These are phyloP conservation scores for Wilhelminamyces savonicus DNA, from an alignment of 805 yeast species.

Conservation along the genomic window DNA sequence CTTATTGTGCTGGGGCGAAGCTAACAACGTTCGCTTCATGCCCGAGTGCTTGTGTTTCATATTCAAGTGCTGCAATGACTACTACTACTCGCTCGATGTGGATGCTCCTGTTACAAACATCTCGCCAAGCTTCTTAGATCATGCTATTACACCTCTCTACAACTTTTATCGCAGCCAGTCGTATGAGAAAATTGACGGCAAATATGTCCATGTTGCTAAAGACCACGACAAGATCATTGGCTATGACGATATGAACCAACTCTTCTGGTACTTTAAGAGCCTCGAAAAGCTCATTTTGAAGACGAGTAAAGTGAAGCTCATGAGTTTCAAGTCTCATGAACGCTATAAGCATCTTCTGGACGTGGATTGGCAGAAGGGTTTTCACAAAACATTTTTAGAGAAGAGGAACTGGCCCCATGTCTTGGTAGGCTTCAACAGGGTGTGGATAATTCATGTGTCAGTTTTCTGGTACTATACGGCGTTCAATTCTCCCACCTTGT, in stretches of 20 bases:
- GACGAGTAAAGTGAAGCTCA: slow-evolving; percentile 38
- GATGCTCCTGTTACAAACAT: slow-evolving; percentile 21
- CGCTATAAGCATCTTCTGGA: slow-evolving; percentile 50
- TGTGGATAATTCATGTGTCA: slow-evolving; percentile 72
- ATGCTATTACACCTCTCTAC: slow-evolving; percentile 70
- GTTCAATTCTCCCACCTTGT: slow-evolving; percentile 62
- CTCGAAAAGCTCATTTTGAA: slow-evolving; percentile 48
- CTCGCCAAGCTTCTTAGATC: slow-evolving; percentile 49
- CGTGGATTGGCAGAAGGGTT: slow-evolving; percentile 61
- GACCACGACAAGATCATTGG: slow-evolving; percentile 73
- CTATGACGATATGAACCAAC: slow-evolving; percentile 84
- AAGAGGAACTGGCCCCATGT: slow-evolving; percentile 73
- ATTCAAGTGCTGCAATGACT: slow-evolving; percentile 73
- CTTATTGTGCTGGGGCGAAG: slow-evolving; percentile 84
- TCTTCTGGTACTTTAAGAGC: slow-evolving; percentile 78
- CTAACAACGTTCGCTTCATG: slow-evolving; percentile 78
- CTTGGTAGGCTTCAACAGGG: slow-evolving; percentile 65
- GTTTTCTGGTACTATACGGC: slow-evolving; percentile 74
- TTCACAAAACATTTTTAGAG: slow-evolving; percentile 72
- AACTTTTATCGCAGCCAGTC: slow-evolving; percentile 51
- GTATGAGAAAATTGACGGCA: slow-evolving; percentile 39
- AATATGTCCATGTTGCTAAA: slow-evolving; percentile 42
- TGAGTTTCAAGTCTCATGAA: slow-evolving; percentile 48
- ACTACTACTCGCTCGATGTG: slow-evolving; percentile 44
- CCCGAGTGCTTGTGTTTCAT: slow-evolving; percentile 86